Evolutionary conservation across 768 basidiomycete species (phyloP).

Genomic region (Serendipita sp.): DNA sequence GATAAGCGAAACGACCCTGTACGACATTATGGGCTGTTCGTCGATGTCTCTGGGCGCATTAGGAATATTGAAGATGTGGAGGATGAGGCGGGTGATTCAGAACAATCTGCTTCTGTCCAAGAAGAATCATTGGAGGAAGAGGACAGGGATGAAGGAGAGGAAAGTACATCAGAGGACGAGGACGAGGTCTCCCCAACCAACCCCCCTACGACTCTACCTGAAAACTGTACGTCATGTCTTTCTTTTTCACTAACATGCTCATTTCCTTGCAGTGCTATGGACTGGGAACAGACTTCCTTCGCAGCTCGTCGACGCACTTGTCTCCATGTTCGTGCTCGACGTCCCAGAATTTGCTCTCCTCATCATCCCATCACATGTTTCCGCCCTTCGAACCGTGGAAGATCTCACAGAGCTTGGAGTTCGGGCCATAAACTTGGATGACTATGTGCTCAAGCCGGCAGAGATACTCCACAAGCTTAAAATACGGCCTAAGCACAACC

Average conservation of each 20-base stretch:
- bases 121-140: neutral
- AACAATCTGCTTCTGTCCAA: neutral
- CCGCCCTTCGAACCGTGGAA: slow-evolving; percentile 44
- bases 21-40: slow-evolving; percentile 1
- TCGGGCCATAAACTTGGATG: slow-evolving; percentile 44
- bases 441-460: neutral
- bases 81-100: neutral
- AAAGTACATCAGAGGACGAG: neutral
- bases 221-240: too few species aligned
- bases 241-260: neutral
- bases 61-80: neutral
- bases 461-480: neutral
- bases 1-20: neutral
- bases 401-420: slow-evolving; percentile 52
- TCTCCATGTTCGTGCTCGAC: slow-evolving; percentile 52
- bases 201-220: too few species aligned
- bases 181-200: too few species aligned
- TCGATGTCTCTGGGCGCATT: neutral
- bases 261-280: slow-evolving; percentile 1
- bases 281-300: slow-evolving; percentile 23
- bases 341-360: slow-evolving; percentile 51
- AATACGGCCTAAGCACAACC: neutral
- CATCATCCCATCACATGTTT: slow-evolving; percentile 45
- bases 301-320: slow-evolving; percentile 47
- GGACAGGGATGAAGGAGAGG: neutral